Evolutionary conservation across 331 rosid genomes (phyloP), one percentile per base, ranked within the genome.

Genomic region (Dryas integrifolia): DNA sequence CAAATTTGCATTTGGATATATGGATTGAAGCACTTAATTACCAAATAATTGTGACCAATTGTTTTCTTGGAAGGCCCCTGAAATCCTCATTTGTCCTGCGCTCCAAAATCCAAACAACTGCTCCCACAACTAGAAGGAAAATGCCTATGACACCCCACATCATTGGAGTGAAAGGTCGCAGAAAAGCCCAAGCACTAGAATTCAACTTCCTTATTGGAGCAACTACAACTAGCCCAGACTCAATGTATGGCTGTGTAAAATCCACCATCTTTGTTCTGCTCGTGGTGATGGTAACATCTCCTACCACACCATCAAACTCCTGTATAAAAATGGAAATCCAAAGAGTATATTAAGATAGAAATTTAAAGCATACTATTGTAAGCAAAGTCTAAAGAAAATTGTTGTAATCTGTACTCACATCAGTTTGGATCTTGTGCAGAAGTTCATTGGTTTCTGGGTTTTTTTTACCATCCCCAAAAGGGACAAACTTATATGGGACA

Each of bases 151-250:
- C 84, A 69, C 81, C 67, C 93, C 92, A 88, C 96, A 90, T 86
- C 75, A 59, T 76, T 40, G 85, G 85, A 65, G 93, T 84, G 58
- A 88, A 90, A 21, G 93, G 96, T 65, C 80, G 77, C 8, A 90
- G 72, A 74, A 90, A 90, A 24, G 93, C 93, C 96, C 90, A 88
- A 45, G 93, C 87, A 70, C 79, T 83, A 9, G 94, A 88, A 55
- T 80, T 74, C 75, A 65, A 41, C 83, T 86, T 86, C 76, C 68
- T 78, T 13, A 90, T 57, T 4, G 92, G 85, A 24, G 96, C 96
- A 59, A 86, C 87, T 3, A 90, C 94, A 30, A 90, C 88, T 16
- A 88, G 82, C 49, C 88, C 92, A 0, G 94, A 86, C 70, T 86
- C 93, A 26, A 86, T 70, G 60, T 88, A 90, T 66, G 90, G 94